Evolutionary conservation across 106 monocot genomes (phyloP).

Genomic region (Acorus gramineus): DNA sequence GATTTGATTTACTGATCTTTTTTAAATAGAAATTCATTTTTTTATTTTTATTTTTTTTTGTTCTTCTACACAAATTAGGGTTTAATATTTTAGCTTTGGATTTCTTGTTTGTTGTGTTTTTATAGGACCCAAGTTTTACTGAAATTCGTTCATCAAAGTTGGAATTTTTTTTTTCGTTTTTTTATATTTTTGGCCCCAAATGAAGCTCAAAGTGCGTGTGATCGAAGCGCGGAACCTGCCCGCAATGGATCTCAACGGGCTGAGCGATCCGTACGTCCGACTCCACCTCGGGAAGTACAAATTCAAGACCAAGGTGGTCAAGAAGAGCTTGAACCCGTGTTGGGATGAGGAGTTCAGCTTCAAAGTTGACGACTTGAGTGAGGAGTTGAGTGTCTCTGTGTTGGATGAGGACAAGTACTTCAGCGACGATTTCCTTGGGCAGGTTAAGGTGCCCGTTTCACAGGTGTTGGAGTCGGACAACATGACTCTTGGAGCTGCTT

Average conservation of each 20-base stretch:
- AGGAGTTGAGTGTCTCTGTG: conserved; percentile 44
- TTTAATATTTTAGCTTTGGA: too few species aligned
- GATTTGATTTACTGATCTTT: too few species aligned
- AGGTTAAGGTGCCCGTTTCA: conserved; percentile 31
- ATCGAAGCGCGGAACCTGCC: conserved; percentile 59
- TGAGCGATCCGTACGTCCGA: conserved; percentile 64
- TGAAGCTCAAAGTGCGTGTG: conserved; percentile 55
- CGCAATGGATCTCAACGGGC: conserved; percentile 43
- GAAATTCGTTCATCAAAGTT: too few species aligned
- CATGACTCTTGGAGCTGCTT: conserved; percentile 38
- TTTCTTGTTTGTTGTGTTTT: too few species aligned
- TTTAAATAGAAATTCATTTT: too few species aligned
- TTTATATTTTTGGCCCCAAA: background rate
- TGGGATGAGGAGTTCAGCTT: conserved; percentile 82
- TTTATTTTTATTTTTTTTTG: too few species aligned
- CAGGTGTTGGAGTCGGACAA: conserved; percentile 42
- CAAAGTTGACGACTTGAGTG: conserved; percentile 43
- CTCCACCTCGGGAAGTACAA: conserved; percentile 52
- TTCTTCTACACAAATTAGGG: too few species aligned
- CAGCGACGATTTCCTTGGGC: conserved; percentile 58
- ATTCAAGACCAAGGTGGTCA: conserved; percentile 42
- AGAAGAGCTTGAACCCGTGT: conserved; percentile 42
- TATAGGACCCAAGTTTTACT: too few species aligned
- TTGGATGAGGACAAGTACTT: conserved; percentile 65
- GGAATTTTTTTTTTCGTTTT: too few species aligned